phyloP scores from a whole-genome alignment of 257 asterid species.

The Lycium barbarum region DNA sequence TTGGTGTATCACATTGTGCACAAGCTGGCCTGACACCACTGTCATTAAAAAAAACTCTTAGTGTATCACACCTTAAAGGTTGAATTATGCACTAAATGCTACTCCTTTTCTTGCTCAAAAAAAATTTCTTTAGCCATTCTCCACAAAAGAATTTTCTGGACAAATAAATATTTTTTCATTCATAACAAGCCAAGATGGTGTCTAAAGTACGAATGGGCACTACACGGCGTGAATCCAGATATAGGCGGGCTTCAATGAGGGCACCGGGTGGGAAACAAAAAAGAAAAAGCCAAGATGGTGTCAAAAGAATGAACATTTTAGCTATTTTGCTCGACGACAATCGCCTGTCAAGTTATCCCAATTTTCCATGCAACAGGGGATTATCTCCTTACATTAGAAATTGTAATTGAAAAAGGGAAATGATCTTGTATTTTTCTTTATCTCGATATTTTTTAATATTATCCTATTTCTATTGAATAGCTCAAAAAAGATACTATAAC shows the following conservation, averaged over 20 bases:
- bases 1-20: background rate
- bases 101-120: background rate
- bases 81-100: constrained; percentile 1
- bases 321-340: background rate
- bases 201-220: too few relatives aligned
- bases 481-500: background rate
- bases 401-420: background rate
- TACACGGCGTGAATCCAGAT: too few relatives aligned
- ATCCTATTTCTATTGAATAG: background rate
- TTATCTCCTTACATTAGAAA: background rate
- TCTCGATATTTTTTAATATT: background rate
- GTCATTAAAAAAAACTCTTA: background rate
- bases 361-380: background rate
- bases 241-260: too few relatives aligned
- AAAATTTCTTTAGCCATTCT: background rate
- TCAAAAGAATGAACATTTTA: background rate
- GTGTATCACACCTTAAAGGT: background rate
- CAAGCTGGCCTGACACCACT: background rate
- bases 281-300: too few relatives aligned
- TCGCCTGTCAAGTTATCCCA: background rate
- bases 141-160: background rate
- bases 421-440: background rate
- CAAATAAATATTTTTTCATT: background rate
- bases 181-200: background rate
- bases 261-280: too few relatives aligned